Evolutionary conservation across 148 eudicot species (phyloP).

Genomic region (Rheum nobile): DNA sequence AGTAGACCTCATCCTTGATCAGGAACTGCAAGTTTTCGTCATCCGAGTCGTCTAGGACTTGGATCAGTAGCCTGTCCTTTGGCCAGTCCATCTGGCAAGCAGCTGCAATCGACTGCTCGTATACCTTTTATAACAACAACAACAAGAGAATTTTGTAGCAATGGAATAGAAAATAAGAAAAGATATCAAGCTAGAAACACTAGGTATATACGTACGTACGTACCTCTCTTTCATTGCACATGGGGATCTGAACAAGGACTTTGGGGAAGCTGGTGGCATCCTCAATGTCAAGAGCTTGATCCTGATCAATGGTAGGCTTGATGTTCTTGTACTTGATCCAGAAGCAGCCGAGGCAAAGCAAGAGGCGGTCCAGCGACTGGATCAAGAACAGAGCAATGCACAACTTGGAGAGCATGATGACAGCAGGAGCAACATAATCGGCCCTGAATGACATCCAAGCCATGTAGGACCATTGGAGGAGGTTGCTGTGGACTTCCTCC

Average conservation of each 20-base stretch:
- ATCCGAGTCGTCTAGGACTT: neutral
- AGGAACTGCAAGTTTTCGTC: neutral
- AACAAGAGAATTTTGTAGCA: neutral
- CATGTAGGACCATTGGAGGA: neutral
- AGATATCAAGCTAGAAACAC: no score
- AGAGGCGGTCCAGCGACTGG: neutral
- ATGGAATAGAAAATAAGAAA: neutral
- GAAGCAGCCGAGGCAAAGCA: neutral
- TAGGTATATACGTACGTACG: no score
- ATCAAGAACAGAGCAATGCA: conserved; percentile 1
- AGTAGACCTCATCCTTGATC: neutral
- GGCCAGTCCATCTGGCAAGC: neutral
- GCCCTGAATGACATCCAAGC: neutral
- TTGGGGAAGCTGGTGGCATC: neutral
- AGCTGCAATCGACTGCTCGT: neutral
- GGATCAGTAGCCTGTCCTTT: neutral
- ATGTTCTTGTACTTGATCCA: neutral
- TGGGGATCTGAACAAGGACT: neutral
- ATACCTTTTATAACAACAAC: neutral
- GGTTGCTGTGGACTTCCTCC: neutral
- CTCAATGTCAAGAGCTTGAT: conserved; percentile 1
- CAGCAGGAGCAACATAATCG: neutral
- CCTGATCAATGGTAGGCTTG: neutral
- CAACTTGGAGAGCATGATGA: neutral
- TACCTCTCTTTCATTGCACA: neutral